A percentile compares a stretch with the other conserved stretches of the same genome.
phyloP scores from a whole-genome alignment of 202 grass and related monocot species.

The Elaeis oleifera region DNA sequence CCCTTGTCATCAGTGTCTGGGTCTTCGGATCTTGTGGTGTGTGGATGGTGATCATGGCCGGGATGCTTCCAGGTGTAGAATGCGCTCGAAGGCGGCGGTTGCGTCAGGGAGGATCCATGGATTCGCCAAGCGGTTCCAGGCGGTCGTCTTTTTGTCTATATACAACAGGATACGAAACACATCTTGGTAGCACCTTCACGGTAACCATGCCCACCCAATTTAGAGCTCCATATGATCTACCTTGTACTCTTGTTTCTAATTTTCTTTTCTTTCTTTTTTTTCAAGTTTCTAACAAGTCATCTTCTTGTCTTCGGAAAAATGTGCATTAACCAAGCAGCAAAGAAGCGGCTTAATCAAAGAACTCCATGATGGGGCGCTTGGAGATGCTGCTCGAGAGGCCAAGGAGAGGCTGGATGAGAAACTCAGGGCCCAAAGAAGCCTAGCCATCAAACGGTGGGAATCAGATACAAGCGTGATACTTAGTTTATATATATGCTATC shows the following conservation, averaged over 20 bases:
- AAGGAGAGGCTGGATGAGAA: constrained; percentile 79
- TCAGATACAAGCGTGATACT: too few relatives aligned
- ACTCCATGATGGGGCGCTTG: constrained; percentile 42
- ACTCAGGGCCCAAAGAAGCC: constrained; percentile 31
- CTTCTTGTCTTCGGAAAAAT: too few relatives aligned
- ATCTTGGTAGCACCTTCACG: background rate
- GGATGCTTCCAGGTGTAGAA: constrained; percentile 76
- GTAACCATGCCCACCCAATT: background rate
- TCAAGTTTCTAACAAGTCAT: too few relatives aligned
- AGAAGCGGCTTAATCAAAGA: constrained; percentile 37
- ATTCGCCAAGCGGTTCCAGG: background rate
- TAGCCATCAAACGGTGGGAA: constrained; percentile 38
- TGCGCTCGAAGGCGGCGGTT: constrained; percentile 66
- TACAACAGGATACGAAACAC: background rate
- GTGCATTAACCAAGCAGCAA: constrained; percentile 24
- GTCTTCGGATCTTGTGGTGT: background rate
- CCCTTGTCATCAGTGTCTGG: background rate
- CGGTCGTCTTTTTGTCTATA: constrained; percentile 28
- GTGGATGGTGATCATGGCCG: constrained; percentile 46
- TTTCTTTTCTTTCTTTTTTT: background rate
- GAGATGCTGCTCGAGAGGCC: constrained; percentile 57
- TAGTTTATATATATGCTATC: too few relatives aligned
- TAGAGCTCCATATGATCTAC: too few relatives aligned
- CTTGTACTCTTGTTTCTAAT: background rate
- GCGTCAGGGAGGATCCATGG: constrained; percentile 22